These are phyloP conservation scores for Microcos paniculata DNA, from an alignment of 345 rosid genomes.

Conservation along the genomic window DNA sequence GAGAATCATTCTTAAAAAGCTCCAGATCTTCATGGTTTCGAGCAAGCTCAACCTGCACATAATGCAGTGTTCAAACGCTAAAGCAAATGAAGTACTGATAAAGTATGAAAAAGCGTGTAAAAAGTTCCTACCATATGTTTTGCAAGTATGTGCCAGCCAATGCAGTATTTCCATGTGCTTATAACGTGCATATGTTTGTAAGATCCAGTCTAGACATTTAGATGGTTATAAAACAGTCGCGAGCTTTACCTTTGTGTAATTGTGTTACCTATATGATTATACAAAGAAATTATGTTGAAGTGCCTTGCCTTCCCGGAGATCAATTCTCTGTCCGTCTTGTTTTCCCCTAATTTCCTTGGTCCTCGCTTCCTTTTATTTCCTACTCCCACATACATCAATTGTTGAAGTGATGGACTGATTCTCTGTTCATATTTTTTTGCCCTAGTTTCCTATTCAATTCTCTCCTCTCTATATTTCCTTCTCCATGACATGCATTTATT, in stretches of 20 bases:
- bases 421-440: too few species aligned
- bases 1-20: conserved; percentile 57
- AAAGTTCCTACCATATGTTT: background rate
- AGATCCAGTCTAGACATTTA: background rate
- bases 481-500: background rate
- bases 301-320: background rate
- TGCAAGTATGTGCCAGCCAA: background rate
- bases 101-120: background rate
- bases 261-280: too few species aligned
- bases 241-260: background rate
- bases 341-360: background rate
- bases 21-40: conserved; percentile 60
- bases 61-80: conserved; percentile 3
- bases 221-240: background rate
- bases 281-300: background rate
- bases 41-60: conserved; percentile 82
- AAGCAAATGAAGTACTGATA: background rate
- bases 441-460: background rate
- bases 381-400: too few species aligned
- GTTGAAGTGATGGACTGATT: too few species aligned
- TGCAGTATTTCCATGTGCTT: background rate
- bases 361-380: too few species aligned
- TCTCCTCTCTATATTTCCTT: background rate
- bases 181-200: background rate
- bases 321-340: background rate